These are phyloP conservation scores for Medicago ruthenica DNA, from an alignment of 306 rosid species.

Conservation along the genomic window DNA sequence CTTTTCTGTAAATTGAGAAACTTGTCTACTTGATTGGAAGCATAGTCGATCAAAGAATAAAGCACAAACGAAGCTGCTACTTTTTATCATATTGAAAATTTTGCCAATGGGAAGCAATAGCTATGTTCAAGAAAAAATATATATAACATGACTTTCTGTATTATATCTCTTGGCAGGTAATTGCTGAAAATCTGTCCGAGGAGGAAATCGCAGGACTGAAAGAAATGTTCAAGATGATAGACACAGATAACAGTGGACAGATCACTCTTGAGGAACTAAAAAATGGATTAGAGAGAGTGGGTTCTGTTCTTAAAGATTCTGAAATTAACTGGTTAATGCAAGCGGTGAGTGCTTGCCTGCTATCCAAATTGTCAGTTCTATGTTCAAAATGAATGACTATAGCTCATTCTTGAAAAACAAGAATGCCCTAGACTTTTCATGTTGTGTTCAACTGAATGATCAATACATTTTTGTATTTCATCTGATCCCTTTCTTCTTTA, in stretches of 20 bases:
- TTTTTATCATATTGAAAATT: neutral
- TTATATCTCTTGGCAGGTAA: slow-evolving; percentile 61
- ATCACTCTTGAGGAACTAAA: slow-evolving; percentile 88
- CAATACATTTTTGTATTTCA: slow-evolving; percentile 23
- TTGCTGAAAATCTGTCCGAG: slow-evolving; percentile 89
- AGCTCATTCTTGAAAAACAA: slow-evolving; percentile 15
- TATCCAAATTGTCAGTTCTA: slow-evolving; percentile 16
- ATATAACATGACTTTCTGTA: slow-evolving; percentile 43
- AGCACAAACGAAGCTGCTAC: slow-evolving; percentile 4
- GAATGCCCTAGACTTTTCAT: neutral
- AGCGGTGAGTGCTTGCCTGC: slow-evolving; percentile 65
- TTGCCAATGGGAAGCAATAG: neutral
- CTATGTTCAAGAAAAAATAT: slow-evolving; percentile 16
- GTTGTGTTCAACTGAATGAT: slow-evolving; percentile 11
- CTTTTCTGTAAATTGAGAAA: no score
- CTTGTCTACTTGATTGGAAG: slow-evolving; percentile 25
- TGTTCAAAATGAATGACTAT: slow-evolving; percentile 11
- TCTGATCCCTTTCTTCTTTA: slow-evolving; percentile 30
- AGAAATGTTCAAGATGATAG: slow-evolving; percentile 96
- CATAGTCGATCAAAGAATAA: slow-evolving; percentile 14
- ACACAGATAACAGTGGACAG: slow-evolving; percentile 86
- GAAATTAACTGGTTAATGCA: slow-evolving; percentile 84
- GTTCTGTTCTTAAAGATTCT: slow-evolving; percentile 76
- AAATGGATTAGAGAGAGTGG: slow-evolving; percentile 87
- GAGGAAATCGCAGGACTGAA: slow-evolving; percentile 95